Evolutionary conservation across 2,329 filamentous ascomycete species (phyloP).

Genomic region (Monilinia polystroma): DNA sequence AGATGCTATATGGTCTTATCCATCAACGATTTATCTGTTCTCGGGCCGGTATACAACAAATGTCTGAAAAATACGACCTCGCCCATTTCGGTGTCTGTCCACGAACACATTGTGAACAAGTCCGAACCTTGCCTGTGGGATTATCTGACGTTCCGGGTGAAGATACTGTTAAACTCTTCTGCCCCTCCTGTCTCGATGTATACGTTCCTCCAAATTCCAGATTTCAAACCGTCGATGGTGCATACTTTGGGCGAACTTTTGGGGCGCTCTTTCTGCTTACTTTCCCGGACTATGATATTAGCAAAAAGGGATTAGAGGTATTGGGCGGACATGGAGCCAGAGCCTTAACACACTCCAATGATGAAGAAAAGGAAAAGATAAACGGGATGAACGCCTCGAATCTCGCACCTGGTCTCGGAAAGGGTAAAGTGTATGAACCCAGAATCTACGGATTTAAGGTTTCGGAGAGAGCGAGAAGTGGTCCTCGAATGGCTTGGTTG

Average conservation of each 20-base stretch:
- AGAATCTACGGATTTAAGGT: constrained; percentile 97
- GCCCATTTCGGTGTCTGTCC: constrained; percentile 95
- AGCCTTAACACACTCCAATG: constrained; percentile 46
- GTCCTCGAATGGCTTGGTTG: constrained; percentile 96
- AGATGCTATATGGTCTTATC: constrained; percentile 96
- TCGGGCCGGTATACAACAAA: constrained; percentile 92
- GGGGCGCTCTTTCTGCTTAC: constrained; percentile 97
- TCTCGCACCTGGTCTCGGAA: constrained; percentile 82
- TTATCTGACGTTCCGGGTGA: constrained; percentile 92
- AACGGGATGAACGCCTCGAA: constrained; percentile 88
- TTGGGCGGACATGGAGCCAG: constrained; percentile 44
- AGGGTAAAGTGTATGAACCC: constrained; percentile 84
- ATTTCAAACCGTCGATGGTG: constrained; percentile 95
- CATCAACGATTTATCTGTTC: constrained; percentile 99
- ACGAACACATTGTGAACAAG: constrained; percentile 87
- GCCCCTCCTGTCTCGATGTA: constrained; percentile 92
- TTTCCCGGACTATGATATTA: constrained; percentile 92
- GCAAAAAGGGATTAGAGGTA: constrained; percentile 65
- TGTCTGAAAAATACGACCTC: constrained; percentile 98
- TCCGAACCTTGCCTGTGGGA: constrained; percentile 88
- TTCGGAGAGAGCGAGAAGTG: constrained; percentile 82
- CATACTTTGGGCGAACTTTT: constrained; percentile 97
- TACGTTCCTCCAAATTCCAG: constrained; percentile 97
- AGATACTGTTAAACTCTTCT: constrained; percentile 98
- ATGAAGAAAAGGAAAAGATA: constrained; percentile 52